These are phyloP conservation scores for Gentiana dahurica DNA, from an alignment of 257 asterid genomes.

Conservation along the genomic window DNA sequence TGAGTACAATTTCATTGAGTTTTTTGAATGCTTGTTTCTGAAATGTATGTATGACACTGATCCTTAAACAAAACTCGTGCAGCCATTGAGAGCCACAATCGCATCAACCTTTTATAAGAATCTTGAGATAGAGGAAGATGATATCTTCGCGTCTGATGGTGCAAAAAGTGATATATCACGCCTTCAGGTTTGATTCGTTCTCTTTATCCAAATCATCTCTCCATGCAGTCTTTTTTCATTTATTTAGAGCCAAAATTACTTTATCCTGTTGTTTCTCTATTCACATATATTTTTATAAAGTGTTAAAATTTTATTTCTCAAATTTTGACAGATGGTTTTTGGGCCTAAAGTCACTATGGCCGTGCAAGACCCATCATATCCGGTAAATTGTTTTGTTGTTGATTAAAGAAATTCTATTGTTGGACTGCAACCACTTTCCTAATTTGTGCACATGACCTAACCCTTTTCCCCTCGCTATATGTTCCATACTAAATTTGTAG, in stretches of 20 bases:
- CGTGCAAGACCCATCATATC: conserved; percentile 98
- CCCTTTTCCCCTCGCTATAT: too few relatives aligned
- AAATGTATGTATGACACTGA: too few relatives aligned
- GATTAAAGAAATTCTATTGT: background rate
- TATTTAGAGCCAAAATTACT: background rate
- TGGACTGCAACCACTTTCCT: too few relatives aligned
- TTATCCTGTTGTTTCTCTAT: background rate
- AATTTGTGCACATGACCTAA: too few relatives aligned
- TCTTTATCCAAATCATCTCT: background rate
- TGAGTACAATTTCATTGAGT: too few relatives aligned
- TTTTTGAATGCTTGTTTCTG: too few relatives aligned
- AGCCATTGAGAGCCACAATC: conserved; percentile 85
- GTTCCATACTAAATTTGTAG: too few relatives aligned
- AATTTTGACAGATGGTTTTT: conserved; percentile 65
- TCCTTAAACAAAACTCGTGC: conserved; percentile 6
- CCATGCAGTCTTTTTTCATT: too few relatives aligned
- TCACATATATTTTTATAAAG: background rate
- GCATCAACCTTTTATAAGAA: conserved; percentile 72
- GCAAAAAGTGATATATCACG: conserved; percentile 99
- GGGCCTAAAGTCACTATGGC: conserved; percentile 91
- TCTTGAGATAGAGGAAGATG: conserved; percentile 81
- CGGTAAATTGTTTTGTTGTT: conserved; percentile 32
- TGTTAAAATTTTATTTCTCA: conserved; percentile 6
- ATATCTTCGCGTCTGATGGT: conserved; percentile 95
- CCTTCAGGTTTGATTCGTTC: conserved; percentile 54